phyloP scores from a whole-genome alignment of 2,329 filamentous ascomycete genomes.

The Setomelanomma holmii region DNA sequence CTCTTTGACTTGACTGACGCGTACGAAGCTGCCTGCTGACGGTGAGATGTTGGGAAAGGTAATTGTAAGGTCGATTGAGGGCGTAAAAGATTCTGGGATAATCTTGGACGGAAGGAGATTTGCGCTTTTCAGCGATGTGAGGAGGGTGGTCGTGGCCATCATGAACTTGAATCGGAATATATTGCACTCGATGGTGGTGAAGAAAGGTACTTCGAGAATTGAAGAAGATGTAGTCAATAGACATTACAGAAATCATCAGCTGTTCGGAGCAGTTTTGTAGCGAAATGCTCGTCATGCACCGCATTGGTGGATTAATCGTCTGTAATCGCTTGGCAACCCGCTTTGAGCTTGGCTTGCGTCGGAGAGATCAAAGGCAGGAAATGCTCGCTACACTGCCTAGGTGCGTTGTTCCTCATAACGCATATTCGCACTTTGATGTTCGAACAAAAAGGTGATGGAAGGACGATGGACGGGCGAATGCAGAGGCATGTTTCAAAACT shows the following conservation, averaged over 20 bases:
- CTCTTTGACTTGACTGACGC: conserved; percentile 44
- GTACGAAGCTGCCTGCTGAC: conserved; percentile 33
- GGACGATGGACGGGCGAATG: no score
- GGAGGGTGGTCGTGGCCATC: conserved; percentile 11
- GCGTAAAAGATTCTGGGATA: conserved; percentile 54
- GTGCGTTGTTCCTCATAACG: no score
- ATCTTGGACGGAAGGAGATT: conserved; percentile 43
- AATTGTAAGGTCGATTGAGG: conserved; percentile 51
- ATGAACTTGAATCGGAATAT: neutral
- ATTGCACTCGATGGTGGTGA: neutral
- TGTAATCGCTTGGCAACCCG: conserved; percentile 1
- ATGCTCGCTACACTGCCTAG: no score
- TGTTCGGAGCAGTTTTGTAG: conserved; percentile 2
- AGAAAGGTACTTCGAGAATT: no score
- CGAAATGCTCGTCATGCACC: neutral
- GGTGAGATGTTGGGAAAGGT: conserved; percentile 34
- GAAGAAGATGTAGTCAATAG: neutral
- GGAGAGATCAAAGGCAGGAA: no score
- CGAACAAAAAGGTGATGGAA: no score
- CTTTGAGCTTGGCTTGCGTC: conserved; percentile 4
- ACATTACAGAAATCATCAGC: neutral
- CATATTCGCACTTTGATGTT: no score
- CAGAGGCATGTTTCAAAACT: neutral
- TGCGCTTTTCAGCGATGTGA: conserved; percentile 32
- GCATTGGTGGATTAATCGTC: conserved; percentile 4